Conservation (phyloP, 2,329 filamentous ascomycete genomes). For the Colletotrichum caudatum region DNA sequence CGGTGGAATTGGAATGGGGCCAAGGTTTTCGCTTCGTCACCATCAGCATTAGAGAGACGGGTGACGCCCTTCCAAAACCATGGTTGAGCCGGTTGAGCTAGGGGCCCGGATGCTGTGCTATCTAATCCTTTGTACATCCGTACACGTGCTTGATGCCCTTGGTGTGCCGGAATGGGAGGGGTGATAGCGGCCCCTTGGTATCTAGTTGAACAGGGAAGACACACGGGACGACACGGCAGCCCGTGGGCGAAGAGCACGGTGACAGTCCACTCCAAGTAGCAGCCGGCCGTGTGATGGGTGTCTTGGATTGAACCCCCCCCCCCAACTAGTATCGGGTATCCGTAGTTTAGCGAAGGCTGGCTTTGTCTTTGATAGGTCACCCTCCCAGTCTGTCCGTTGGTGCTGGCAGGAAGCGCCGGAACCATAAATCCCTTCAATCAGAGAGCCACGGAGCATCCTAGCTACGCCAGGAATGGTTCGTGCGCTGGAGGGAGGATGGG, state of each 20-base stretch:
- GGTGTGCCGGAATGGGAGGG: constrained; percentile 6
- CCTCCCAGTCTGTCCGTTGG: constrained; percentile 28
- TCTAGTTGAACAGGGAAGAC: not conserved
- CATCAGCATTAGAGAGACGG: constrained; percentile 8
- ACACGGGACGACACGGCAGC: constrained; percentile 6
- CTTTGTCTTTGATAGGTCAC: constrained; percentile 31
- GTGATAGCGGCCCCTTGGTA: not conserved
- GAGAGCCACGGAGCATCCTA: constrained; percentile 29
- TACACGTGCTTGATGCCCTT: not conserved
- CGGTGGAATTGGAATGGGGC: not conserved
- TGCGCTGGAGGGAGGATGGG: not conserved
- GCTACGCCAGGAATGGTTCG: constrained; percentile 32
- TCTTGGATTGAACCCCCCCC: constrained; percentile 13
- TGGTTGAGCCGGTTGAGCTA: constrained; percentile 28
- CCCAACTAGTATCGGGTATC: constrained; percentile 16
- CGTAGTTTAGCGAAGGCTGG: constrained; percentile 9
- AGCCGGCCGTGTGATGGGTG: constrained; percentile 9
- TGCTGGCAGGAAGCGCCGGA: constrained; percentile 39
- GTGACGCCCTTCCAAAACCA: constrained; percentile 29
- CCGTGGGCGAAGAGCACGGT: constrained; percentile 9
- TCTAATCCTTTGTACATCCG: not conserved
- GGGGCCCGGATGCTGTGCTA: constrained; percentile 21
- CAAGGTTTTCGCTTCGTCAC: constrained; percentile 12
- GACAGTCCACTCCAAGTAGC: constrained; percentile 1
- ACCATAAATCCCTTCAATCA: constrained; percentile 43